Conservation (phyloP, 2,329 filamentous ascomycete genomes). For the Fusarium haematococcum region DNA sequence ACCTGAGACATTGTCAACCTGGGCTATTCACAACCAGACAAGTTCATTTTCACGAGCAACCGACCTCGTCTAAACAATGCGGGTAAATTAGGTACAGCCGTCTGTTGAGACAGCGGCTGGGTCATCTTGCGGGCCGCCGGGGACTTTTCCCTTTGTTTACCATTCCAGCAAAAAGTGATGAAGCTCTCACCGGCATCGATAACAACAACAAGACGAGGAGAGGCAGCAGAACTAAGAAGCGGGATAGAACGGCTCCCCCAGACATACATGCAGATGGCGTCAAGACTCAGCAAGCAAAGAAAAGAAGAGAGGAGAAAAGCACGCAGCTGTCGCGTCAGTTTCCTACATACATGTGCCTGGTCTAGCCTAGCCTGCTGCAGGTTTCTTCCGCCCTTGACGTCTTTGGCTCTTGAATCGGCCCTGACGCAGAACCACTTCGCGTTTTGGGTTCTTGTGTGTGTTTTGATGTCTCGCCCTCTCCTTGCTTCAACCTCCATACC, state of each 20-base stretch:
- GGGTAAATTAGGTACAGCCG: slow-evolving; percentile 36
- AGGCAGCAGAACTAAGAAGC: slow-evolving; percentile 9
- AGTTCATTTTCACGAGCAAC: slow-evolving; percentile 9
- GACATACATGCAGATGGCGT: slow-evolving; percentile 22
- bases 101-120: slow-evolving; percentile 26
- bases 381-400: slow-evolving; percentile 41
- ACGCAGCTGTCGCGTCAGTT: slow-evolving; percentile 20
- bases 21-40: neutral
- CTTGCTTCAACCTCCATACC: slow-evolving; percentile 42
- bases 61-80: slow-evolving; percentile 19
- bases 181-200: neutral
- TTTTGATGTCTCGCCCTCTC: slow-evolving; percentile 42
- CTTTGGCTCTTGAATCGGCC: slow-evolving; percentile 17
- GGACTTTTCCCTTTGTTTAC: slow-evolving; percentile 32
- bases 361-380: slow-evolving; percentile 28
- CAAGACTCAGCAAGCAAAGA: slow-evolving; percentile 16
- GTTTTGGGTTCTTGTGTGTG: slow-evolving; percentile 28
- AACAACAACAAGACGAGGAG: neutral
- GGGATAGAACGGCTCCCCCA: neutral
- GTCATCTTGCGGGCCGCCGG: slow-evolving; percentile 16
- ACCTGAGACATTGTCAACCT: slow-evolving; percentile 35
- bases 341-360: slow-evolving; percentile 17
- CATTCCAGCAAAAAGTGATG: slow-evolving; percentile 27
- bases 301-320: neutral
- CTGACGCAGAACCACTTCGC: slow-evolving; percentile 11